Evolutionary conservation across 2,329 filamentous ascomycete species (phyloP).

Genomic region (Neopestalotiopsis sp.): DNA sequence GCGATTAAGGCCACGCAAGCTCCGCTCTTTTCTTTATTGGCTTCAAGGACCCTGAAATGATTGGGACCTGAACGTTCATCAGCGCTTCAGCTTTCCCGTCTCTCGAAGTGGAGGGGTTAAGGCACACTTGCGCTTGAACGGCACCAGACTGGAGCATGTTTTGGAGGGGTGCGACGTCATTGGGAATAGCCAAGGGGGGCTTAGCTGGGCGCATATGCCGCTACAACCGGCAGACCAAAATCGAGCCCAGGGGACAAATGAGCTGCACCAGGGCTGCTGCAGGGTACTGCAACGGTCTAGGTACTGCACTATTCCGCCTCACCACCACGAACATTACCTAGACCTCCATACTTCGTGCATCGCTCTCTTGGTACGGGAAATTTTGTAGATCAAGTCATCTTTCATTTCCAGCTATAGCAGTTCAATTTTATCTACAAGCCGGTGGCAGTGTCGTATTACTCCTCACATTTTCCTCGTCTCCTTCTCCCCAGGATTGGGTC

Average conservation of each 20-base stretch:
- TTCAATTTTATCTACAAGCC: too few relatives aligned
- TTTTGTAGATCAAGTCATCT: too few relatives aligned
- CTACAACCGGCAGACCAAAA: conserved; percentile 3
- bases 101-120: not conserved
- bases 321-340: too few relatives aligned
- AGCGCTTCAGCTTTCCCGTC: not conserved
- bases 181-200: not conserved
- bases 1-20: conserved; percentile 4
- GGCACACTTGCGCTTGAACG: not conserved
- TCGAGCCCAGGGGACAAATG: not conserved
- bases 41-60: conserved; percentile 6
- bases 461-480: too few relatives aligned
- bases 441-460: too few relatives aligned
- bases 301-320: too few relatives aligned
- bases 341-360: too few relatives aligned
- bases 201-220: not conserved
- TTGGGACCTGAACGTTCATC: not conserved
- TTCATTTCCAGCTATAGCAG: too few relatives aligned
- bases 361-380: too few relatives aligned
- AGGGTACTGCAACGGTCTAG: not conserved
- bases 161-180: conserved; percentile 11
- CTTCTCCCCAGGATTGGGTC: too few relatives aligned
- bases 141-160: not conserved
- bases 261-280: not conserved
- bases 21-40: not conserved